Evolutionary conservation across 306 rosid species (phyloP).

Genomic region (Begonia loranthoides): DNA sequence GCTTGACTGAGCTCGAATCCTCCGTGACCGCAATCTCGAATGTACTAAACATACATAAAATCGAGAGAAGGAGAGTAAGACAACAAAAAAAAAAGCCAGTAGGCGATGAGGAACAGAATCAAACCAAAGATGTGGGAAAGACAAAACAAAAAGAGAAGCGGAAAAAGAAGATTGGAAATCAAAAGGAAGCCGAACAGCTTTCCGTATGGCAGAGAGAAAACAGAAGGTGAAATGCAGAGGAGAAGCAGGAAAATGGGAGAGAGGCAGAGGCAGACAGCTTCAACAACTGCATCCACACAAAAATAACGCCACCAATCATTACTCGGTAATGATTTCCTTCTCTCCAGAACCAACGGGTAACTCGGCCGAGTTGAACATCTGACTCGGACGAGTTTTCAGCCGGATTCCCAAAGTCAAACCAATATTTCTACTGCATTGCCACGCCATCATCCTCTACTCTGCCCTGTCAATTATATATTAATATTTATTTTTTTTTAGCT

Average conservation of each 20-base stretch:
- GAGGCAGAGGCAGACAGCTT: conserved; percentile 22
- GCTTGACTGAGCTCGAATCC: conserved; percentile 13
- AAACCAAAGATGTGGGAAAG: background rate
- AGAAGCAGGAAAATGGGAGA: conserved; percentile 13
- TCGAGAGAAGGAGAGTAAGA: conserved; percentile 12
- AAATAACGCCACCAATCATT: conserved; percentile 6
- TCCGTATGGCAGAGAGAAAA: conserved; percentile 24
- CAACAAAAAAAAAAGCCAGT: background rate
- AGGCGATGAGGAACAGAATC: background rate
- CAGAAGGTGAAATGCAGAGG: conserved; percentile 18
- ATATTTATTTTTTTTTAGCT: too few relatives aligned
- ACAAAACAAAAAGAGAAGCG: background rate
- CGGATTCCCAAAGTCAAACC: too few relatives aligned
- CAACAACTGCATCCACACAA: conserved; percentile 54
- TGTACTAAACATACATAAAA: background rate
- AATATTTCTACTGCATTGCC: too few relatives aligned
- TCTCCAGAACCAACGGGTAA: too few relatives aligned
- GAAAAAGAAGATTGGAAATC: conserved; percentile 1
- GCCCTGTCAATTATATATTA: too few relatives aligned
- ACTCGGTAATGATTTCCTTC: background rate
- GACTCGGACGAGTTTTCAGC: background rate
- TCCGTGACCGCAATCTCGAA: conserved; percentile 2
- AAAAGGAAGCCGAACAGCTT: conserved; percentile 8
- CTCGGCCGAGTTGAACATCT: too few relatives aligned
- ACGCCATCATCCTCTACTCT: too few relatives aligned